phyloP scores from a whole-genome alignment of 352 stramenopile genomes.

The Globisporangium parvum region DNA sequence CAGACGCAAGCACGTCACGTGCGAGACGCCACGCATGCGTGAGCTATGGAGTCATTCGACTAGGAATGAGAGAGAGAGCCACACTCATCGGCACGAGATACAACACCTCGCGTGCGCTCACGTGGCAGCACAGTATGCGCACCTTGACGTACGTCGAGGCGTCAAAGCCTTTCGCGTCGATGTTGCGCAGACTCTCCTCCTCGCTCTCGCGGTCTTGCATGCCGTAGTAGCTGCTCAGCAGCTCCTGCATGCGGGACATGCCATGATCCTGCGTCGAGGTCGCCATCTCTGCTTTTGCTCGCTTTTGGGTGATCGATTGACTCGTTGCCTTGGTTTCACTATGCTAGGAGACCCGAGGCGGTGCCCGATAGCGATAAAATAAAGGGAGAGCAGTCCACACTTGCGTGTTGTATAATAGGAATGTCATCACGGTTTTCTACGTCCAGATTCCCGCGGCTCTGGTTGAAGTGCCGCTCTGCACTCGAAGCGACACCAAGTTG shows the following conservation, averaged over 20 bases:
- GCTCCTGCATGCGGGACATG: conserved; percentile 84
- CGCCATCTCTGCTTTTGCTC: not conserved
- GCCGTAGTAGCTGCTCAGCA: conserved; percentile 86
- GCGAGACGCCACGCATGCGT: not conserved
- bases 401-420: not conserved
- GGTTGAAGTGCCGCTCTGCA: not conserved
- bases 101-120: no score
- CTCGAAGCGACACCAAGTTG: not conserved
- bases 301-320: not conserved
- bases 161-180: conserved; percentile 72
- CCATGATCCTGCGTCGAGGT: conserved; percentile 40
- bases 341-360: not conserved
- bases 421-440: not conserved
- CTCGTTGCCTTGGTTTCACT: not conserved
- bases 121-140: not conserved
- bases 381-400: not conserved
- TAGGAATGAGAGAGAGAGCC: not conserved
- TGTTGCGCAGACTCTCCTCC: conserved; percentile 60
- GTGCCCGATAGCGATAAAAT: not conserved
- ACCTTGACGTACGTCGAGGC: conserved; percentile 72
- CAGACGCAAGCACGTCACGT: not conserved
- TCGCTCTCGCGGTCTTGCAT: conserved; percentile 70
- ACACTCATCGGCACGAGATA: no score
- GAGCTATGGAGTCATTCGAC: not conserved
- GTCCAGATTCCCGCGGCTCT: no score